phyloP scores from a whole-genome alignment of 2,329 filamentous ascomycete species.

The Diaporthe helianthi region DNA sequence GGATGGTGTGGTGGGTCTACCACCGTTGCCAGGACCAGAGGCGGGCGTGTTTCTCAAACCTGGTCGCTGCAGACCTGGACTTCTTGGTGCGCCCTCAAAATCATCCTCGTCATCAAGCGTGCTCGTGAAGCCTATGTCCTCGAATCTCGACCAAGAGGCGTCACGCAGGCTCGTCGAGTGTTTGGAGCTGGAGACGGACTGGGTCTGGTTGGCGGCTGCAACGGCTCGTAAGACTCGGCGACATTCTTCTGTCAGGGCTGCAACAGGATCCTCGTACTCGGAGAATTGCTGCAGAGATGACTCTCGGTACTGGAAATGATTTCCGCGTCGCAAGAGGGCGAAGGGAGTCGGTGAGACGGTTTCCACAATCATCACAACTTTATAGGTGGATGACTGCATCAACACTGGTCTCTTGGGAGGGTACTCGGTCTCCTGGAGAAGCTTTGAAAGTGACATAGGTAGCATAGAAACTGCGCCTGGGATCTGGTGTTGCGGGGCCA shows the following conservation, averaged over 20 bases:
- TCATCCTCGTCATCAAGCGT: conserved; percentile 74
- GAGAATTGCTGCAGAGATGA: conserved; percentile 87
- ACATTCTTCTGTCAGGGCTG: conserved; percentile 91
- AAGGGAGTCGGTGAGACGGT: conserved; percentile 95
- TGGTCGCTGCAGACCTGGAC: conserved; percentile 44
- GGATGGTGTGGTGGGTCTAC: conserved; percentile 90
- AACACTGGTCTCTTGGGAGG: conserved; percentile 81
- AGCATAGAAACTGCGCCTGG: conserved; percentile 83
- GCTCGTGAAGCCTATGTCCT: conserved; percentile 89
- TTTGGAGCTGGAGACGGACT: conserved; percentile 70
- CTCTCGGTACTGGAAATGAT: conserved; percentile 94
- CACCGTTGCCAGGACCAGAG: conserved; percentile 69
- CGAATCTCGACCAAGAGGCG: conserved; percentile 95
- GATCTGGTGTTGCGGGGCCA: conserved; percentile 77
- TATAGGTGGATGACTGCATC: conserved; percentile 81
- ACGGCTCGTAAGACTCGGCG: conserved; percentile 88
- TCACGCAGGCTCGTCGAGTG: conserved; percentile 78
- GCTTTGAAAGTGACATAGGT: conserved; percentile 87
- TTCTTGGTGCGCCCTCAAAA: conserved; percentile 57
- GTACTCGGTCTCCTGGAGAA: conserved; percentile 92
- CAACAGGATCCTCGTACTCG: conserved; percentile 86
- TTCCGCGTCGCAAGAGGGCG: conserved; percentile 85
- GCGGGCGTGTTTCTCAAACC: conserved; percentile 71
- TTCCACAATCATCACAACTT: conserved; percentile 96
- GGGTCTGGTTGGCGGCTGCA: conserved; percentile 86